phyloP scores from a whole-genome alignment of 2,329 filamentous ascomycete species.

The Xylaria polymorpha region DNA sequence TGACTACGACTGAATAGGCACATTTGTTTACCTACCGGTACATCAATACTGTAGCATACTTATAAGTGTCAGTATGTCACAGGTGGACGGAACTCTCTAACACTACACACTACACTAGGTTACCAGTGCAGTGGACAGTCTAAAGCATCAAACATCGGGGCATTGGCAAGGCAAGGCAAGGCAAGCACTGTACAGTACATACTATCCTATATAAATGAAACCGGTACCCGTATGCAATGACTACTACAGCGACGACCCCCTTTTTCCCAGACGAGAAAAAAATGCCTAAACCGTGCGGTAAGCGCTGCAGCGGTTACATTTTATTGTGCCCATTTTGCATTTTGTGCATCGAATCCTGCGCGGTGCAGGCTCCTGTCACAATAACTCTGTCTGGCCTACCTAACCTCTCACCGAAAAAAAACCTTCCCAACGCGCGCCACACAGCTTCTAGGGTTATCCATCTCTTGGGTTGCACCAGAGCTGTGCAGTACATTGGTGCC shows the following conservation, averaged over 20 bases:
- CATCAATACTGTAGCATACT: too few relatives aligned
- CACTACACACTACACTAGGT: too few relatives aligned
- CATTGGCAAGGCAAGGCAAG: not conserved
- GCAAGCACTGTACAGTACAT: not conserved
- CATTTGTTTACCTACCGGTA: not conserved
- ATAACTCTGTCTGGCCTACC: not conserved
- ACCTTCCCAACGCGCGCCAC: not conserved
- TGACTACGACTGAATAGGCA: not conserved
- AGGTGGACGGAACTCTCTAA: not conserved
- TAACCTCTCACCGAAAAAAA: constrained; percentile 30
- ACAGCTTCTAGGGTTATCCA: not conserved
- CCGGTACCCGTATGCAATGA: not conserved
- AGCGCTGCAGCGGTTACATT: constrained; percentile 30
- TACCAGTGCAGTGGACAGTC: too few relatives aligned
- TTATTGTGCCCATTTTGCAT: not conserved
- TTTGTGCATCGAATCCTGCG: constrained; percentile 16
- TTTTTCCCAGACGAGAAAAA: constrained; percentile 2
- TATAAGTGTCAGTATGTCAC: not conserved
- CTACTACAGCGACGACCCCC: not conserved
- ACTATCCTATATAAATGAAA: constrained; percentile 12
- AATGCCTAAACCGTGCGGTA: constrained; percentile 9
- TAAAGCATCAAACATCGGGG: not conserved
- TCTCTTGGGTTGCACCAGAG: constrained; percentile 15
- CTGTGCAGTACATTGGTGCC: not conserved
- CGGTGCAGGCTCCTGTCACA: constrained; percentile 5